A percentile compares a stretch with the other conserved stretches of the same genome.
Evolutionary conservation across 2,329 filamentous ascomycete genomes (phyloP).

Genomic region (Nannizziopsis barbatae): DNA sequence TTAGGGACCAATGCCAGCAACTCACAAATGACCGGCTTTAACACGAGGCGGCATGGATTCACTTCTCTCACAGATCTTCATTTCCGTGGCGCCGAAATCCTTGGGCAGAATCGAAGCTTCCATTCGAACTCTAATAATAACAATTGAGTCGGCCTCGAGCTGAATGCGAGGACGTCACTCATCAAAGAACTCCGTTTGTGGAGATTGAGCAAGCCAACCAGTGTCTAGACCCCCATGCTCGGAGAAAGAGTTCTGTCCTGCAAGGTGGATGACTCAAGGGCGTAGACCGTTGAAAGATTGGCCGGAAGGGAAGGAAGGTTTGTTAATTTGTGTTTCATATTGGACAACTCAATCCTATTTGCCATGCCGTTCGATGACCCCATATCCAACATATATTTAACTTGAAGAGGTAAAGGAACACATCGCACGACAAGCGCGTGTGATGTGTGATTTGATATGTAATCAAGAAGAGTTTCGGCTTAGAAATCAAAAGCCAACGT

Average conservation of each 20-base stretch:
- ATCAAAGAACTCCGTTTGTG: too few relatives aligned
- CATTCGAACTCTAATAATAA: too few relatives aligned
- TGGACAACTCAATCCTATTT: neutral
- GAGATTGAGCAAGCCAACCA: neutral
- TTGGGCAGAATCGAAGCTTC: too few relatives aligned
- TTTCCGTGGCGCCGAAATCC: too few relatives aligned
- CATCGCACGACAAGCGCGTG: too few relatives aligned
- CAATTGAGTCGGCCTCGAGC: too few relatives aligned
- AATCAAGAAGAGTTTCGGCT: neutral
- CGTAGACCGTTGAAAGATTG: neutral
- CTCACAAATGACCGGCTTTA: neutral
- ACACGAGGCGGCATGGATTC: constrained; percentile 3
- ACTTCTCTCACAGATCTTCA: neutral
- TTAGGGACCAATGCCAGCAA: neutral
- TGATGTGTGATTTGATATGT: neutral
- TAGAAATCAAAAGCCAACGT: neutral
- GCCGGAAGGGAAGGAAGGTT: neutral
- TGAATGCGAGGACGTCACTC: too few relatives aligned
- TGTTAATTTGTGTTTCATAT: neutral
- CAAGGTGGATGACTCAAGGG: constrained; percentile 2
- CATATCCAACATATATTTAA: too few relatives aligned
- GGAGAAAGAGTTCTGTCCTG: neutral
- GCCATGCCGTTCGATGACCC: too few relatives aligned
- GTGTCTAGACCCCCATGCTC: neutral
- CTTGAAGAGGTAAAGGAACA: too few relatives aligned